A percentile compares a stretch with the other conserved stretches of the same genome.
Conservation (phyloP, 2,329 filamentous ascomycete genomes). For the Aureobasidium vineae region DNA sequence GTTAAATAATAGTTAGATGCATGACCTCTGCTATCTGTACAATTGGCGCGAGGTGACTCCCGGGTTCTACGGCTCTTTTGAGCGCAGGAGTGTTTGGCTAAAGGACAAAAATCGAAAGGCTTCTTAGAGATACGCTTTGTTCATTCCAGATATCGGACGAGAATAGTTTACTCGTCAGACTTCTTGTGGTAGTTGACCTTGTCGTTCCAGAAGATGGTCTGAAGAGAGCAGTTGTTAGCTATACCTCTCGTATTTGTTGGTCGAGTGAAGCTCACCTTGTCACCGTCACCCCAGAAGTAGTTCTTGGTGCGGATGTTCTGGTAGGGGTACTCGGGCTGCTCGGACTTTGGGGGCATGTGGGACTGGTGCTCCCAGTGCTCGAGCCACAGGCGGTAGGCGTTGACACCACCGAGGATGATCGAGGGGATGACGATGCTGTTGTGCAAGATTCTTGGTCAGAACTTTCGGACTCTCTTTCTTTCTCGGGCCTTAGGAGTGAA, state of each 20-base stretch:
- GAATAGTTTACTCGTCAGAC: slow-evolving; percentile 48
- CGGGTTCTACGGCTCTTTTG: slow-evolving; percentile 9
- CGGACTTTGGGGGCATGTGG: slow-evolving; percentile 83
- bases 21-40: slow-evolving; percentile 24
- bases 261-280: slow-evolving; percentile 65
- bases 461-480: not conserved
- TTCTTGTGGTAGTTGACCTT: slow-evolving; percentile 97
- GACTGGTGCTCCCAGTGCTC: slow-evolving; percentile 97
- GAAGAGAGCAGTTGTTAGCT: not conserved
- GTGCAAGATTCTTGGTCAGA: not conserved
- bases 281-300: slow-evolving; percentile 90
- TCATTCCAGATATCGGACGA: slow-evolving; percentile 15
- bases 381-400: slow-evolving; percentile 88
- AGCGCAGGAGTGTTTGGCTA: slow-evolving; percentile 20
- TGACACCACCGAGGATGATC: slow-evolving; percentile 69
- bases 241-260: not conserved
- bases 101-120: slow-evolving; percentile 6
- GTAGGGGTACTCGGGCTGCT: slow-evolving; percentile 91
- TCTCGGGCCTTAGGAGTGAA: slow-evolving; percentile 26
- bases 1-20: slow-evolving; percentile 24
- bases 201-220: slow-evolving; percentile 74
- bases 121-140: slow-evolving; percentile 6
- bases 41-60: slow-evolving; percentile 26
- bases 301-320: slow-evolving; percentile 98
- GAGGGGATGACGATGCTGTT: slow-evolving; percentile 70